Percentiles rank a stretch among this genome's conserved stretches.
These are phyloP conservation scores for Alternaria viburni DNA, from an alignment of 2,329 filamentous ascomycete genomes.

Conservation along the genomic window DNA sequence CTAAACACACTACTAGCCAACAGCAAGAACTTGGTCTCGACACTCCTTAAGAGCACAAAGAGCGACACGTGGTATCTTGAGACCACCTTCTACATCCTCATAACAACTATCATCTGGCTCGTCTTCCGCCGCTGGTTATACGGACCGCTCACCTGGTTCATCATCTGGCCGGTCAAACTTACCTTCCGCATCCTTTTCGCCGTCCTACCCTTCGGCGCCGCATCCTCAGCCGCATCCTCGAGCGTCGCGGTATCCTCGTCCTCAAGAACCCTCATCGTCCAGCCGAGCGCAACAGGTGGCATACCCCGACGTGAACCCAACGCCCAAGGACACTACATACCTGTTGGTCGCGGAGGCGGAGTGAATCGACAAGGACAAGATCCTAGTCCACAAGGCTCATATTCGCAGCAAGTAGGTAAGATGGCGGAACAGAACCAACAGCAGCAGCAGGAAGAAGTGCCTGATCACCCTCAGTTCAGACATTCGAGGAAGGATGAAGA, in stretches of 20 bases:
- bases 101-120: constrained; percentile 81
- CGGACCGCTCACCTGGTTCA: constrained; percentile 86
- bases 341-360: constrained; percentile 59
- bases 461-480: constrained; percentile 33
- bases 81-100: constrained; percentile 82
- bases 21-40: constrained; percentile 76
- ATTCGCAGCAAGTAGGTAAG: constrained; percentile 44
- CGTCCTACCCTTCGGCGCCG: constrained; percentile 60
- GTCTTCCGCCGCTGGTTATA: constrained; percentile 84
- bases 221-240: constrained; percentile 29
- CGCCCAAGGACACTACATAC: constrained; percentile 47
- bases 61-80: constrained; percentile 98
- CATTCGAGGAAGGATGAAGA: constrained; percentile 29
- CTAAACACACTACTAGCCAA: constrained; percentile 78
- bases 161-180: constrained; percentile 80
- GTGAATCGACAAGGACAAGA: constrained; percentile 52
- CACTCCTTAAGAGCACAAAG: constrained; percentile 86
- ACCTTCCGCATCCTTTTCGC: constrained; percentile 65
- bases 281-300: constrained; percentile 52
- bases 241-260: constrained; percentile 19
- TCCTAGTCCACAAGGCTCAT: constrained; percentile 42
- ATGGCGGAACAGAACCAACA: constrained; percentile 31
- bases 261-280: constrained; percentile 50
- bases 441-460: constrained; percentile 29
- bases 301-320: constrained; percentile 40